Evolutionary conservation across 345 rosid species (phyloP).

Genomic region (Diplotaxis tenuifolia): DNA sequence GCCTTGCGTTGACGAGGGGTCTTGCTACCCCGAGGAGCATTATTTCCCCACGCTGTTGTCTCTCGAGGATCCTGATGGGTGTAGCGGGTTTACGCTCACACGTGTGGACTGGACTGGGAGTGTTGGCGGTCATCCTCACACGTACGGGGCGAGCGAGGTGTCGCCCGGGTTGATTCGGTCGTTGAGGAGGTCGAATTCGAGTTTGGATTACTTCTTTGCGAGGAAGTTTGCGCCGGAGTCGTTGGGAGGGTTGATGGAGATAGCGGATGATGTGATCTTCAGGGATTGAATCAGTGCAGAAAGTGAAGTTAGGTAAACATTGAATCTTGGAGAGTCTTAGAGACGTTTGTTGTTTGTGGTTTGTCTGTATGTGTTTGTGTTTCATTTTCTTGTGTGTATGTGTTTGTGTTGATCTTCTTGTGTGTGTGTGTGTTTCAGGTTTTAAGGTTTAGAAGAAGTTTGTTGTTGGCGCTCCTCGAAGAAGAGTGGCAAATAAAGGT

Average conservation of each 20-base stretch:
- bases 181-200: conserved; percentile 54
- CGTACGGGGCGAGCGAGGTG: conserved; percentile 49
- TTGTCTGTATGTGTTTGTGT: no score
- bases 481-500: conserved; percentile 35
- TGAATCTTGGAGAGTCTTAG: background rate
- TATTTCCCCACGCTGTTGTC: conserved; percentile 83
- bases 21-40: conserved; percentile 89
- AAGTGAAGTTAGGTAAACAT: conserved; percentile 21
- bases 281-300: conserved; percentile 44
- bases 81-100: conserved; percentile 64
- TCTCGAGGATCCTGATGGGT: conserved; percentile 62
- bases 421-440: conserved; percentile 17
- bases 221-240: conserved; percentile 75
- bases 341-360: no score
- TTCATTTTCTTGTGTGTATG: no score
- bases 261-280: conserved; percentile 63
- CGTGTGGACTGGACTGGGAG: conserved; percentile 84
- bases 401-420: background rate
- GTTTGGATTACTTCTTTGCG: conserved; percentile 60
- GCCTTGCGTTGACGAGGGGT: conserved; percentile 52
- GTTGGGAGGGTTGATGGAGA: conserved; percentile 61
- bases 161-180: conserved; percentile 46
- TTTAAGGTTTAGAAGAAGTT: background rate
- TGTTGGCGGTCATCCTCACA: conserved; percentile 69
- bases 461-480: conserved; percentile 30